A percentile compares a stretch with the other conserved stretches of the same genome.
Conservation (phyloP, 768 basidiomycete species). For the Glaciozyma martinii region DNA sequence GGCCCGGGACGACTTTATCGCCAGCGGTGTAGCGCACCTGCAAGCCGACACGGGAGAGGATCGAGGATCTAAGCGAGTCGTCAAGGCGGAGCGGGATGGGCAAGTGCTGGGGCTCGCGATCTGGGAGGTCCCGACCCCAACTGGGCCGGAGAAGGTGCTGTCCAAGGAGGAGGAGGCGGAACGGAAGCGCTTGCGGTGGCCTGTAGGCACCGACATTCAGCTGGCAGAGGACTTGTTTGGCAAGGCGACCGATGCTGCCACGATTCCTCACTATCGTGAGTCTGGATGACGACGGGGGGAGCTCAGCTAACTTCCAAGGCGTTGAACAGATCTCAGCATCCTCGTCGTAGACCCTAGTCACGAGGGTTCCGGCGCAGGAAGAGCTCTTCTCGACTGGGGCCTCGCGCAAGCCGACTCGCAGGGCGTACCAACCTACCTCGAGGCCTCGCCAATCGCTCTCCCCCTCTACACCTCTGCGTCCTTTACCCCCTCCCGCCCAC, state of each 20-base stretch:
- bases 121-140: not conserved
- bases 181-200: not conserved
- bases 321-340: not conserved
- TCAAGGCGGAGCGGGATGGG: not conserved
- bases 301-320: not conserved
- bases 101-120: not conserved
- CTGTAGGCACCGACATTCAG: not conserved
- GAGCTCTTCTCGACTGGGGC: not conserved
- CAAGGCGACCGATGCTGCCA: too few species aligned
- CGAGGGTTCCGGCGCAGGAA: not conserved
- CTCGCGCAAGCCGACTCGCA: not conserved
- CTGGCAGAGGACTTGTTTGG: constrained; percentile 2
- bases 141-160: not conserved
- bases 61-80: not conserved
- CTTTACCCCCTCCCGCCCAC: not conserved
- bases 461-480: not conserved
- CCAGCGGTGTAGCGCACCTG: not conserved
- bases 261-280: not conserved
- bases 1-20: not conserved
- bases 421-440: not conserved
- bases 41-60: not conserved
- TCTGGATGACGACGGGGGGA: not conserved
- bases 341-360: not conserved
- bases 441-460: not conserved
- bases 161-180: not conserved